Percentiles rank a stretch among this genome's conserved stretches.
Evolutionary conservation across 2,329 filamentous ascomycete genomes (phyloP).

Genomic region (Aspergillus sp.): DNA sequence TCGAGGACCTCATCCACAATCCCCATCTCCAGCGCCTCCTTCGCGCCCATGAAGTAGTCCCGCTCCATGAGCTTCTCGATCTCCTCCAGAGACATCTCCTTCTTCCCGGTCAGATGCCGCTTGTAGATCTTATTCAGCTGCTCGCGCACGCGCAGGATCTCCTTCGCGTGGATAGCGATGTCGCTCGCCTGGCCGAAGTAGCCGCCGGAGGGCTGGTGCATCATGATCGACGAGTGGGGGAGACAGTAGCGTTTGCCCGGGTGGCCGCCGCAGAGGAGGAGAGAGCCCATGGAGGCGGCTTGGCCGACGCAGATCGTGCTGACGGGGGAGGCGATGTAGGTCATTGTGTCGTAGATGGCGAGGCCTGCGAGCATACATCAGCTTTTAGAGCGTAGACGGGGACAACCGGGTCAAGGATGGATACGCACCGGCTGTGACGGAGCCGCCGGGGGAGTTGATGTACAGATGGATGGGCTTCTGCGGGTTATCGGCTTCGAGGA

Average conservation of each 20-base stretch:
- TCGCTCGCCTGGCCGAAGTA: slow-evolving; percentile 69
- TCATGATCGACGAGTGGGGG: slow-evolving; percentile 94
- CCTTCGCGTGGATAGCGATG: slow-evolving; percentile 95
- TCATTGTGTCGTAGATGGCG: slow-evolving; percentile 98
- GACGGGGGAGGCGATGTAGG: slow-evolving; percentile 89
- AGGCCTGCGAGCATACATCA: slow-evolving; percentile 36
- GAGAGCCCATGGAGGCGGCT: slow-evolving; percentile 90
- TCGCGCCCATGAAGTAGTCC: slow-evolving; percentile 87
- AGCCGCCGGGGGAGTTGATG: slow-evolving; percentile 94
- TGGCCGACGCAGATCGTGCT: slow-evolving; percentile 94
- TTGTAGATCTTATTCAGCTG: slow-evolving; percentile 90
- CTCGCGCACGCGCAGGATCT: slow-evolving; percentile 82
- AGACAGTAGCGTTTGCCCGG: slow-evolving; percentile 83
- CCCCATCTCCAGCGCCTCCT: slow-evolving; percentile 85
- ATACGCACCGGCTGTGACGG: slow-evolving; percentile 70
- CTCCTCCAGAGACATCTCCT: slow-evolving; percentile 71
- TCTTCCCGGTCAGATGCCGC: slow-evolving; percentile 70
- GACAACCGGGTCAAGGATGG: background rate
- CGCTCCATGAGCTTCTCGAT: slow-evolving; percentile 96
- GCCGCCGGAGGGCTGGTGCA: slow-evolving; percentile 87
- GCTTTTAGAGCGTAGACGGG: background rate
- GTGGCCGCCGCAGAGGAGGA: slow-evolving; percentile 82
- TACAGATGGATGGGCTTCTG: slow-evolving; percentile 96
- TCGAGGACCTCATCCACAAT: slow-evolving; percentile 87
- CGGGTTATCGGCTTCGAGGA: slow-evolving; percentile 94